These are phyloP conservation scores for Magnolia kwangsiensis DNA, from an alignment of 164 flowering plant genomes.

Conservation along the genomic window DNA sequence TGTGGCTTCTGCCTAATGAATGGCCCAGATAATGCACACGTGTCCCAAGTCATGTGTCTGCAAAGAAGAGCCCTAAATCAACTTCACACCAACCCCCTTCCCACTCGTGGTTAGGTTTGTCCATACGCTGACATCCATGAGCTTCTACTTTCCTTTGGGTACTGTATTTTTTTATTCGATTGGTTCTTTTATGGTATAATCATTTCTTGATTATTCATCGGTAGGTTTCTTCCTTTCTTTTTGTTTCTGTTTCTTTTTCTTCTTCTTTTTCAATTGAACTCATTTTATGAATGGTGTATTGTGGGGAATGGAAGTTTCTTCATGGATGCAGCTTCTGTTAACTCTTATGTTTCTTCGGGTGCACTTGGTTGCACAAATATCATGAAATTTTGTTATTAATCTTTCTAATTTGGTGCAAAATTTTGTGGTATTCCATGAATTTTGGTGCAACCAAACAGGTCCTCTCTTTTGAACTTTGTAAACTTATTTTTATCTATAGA, in stretches of 20 bases:
- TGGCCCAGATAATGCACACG: not conserved
- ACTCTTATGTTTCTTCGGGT: not conserved
- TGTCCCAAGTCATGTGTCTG: not conserved
- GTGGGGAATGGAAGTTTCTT: not conserved
- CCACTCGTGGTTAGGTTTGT: slow-evolving; percentile 25
- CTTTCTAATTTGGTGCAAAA: too few species aligned
- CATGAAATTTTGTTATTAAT: too few species aligned
- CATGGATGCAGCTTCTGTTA: not conserved
- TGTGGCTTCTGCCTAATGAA: too few species aligned
- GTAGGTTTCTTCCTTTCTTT: not conserved
- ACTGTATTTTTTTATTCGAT: slow-evolving; percentile 18
- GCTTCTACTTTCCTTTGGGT: slow-evolving; percentile 7
- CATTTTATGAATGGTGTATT: not conserved
- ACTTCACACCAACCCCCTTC: not conserved
- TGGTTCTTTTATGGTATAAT: slow-evolving; percentile 10
- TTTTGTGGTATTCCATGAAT: too few species aligned
- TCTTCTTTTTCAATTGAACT: not conserved
- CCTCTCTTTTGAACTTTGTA: too few species aligned
- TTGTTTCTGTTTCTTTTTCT: not conserved
- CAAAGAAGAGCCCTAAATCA: not conserved
- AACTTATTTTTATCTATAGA: too few species aligned
- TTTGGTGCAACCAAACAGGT: too few species aligned
- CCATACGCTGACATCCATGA: slow-evolving; percentile 50
- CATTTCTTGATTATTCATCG: not conserved
- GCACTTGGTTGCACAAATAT: too few species aligned